Base-by-base conservation (phyloP, 2,329 filamentous ascomycete genomes). In the Microascus cirrosus region DNA sequence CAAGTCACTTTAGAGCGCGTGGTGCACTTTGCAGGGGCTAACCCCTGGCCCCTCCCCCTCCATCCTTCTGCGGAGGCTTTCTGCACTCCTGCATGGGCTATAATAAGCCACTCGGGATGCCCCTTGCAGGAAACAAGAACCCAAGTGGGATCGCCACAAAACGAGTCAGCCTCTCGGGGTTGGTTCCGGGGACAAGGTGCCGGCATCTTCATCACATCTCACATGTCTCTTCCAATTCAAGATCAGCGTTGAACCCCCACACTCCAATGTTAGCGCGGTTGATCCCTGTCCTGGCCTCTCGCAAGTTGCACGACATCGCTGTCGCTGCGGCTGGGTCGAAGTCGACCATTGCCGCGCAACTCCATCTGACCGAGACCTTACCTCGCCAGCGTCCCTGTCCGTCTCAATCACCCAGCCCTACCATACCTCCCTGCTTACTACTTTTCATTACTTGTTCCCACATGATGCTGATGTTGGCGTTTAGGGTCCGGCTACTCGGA, bases 401-500 rank as follows among this genome's bases (percentile, higher is more conserved):
- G 22, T 20, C 45, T 22, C 45, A 50, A 22, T 22, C 3, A 50
- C 11, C 45, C 18, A 12, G 11, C 45, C 45, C 45, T 24, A 8
- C 22, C 20, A 1, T 13, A 22, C 11, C n/a, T n/a, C 6, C 12
- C 45, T 22, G n/a, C 3, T 50, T 6, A 50, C 12, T 50, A 1
- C 39, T 6, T 22, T 22, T 22, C 20, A 24, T 50, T 50, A 1
- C 24, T 20, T 50, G 12, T 50, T 12, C 20, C n/a, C 20, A 24
- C 20, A 50, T 20, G 12, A 50, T 50, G 45, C 45, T 50, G n/a
- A 50, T 22, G 12, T 32, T n/a, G 39, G 13, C 34, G n/a, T 32
- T 36, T 57, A 57, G 55, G 48, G 10, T 53, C 55, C n/a, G 50
- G 25, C 20, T 57, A 57, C 25, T 45, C 28, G 52, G 55, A 57